These are phyloP conservation scores for Pseudozyma hubeiensis DNA, from an alignment of 1,284 basidiomycete species.

Conservation along the genomic window DNA sequence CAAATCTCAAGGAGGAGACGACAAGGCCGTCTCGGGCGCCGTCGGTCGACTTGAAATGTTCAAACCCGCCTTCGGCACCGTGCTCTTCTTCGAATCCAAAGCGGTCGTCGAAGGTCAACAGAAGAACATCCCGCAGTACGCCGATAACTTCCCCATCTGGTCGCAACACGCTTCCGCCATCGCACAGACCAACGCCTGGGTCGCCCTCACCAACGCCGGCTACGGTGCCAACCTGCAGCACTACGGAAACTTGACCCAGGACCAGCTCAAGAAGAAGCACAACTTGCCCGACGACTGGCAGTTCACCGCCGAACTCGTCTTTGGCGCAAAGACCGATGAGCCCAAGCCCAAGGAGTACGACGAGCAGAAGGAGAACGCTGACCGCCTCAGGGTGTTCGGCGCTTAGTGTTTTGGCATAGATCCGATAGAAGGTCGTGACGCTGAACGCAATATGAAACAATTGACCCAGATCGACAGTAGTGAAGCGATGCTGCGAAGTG, in stretches of 20 bases:
- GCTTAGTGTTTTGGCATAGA: not conserved
- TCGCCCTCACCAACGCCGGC: conserved; percentile 70
- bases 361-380: conserved; percentile 23
- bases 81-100: conserved; percentile 70
- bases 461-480: too few relatives aligned
- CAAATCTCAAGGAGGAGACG: conserved; percentile 30
- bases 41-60: conserved; percentile 66
- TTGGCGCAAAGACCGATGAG: conserved; percentile 64
- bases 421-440: too few relatives aligned
- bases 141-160: conserved; percentile 68
- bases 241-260: conserved; percentile 55
- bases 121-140: conserved; percentile 69
- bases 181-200: conserved; percentile 71
- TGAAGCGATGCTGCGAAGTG: too few relatives aligned
- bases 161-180: conserved; percentile 62
- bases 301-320: conserved; percentile 71
- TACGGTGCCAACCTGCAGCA: conserved; percentile 71
- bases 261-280: conserved; percentile 65
- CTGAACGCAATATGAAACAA: too few relatives aligned
- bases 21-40: conserved; percentile 42
- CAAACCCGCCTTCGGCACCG: conserved; percentile 70
- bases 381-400: conserved; percentile 33
- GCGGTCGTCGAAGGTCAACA: conserved; percentile 60
- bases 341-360: conserved; percentile 35
- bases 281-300: conserved; percentile 69